phyloP scores from a whole-genome alignment of 768 basidiomycete species.

The Suillus brevipes region DNA sequence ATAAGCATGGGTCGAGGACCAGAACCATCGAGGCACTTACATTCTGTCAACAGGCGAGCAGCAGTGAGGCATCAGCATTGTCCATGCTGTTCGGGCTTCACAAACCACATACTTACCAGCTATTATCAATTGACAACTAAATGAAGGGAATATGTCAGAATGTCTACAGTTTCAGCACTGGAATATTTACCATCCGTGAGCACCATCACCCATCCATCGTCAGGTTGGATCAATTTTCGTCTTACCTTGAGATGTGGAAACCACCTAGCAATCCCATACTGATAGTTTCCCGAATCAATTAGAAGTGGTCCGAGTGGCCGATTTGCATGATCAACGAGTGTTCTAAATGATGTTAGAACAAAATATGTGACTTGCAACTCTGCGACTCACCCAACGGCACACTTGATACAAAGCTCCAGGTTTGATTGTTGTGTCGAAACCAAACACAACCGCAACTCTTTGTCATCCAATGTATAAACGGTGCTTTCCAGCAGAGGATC shows the following conservation, averaged over 20 bases:
- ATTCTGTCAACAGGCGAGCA: not conserved
- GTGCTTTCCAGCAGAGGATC: slow-evolving; percentile 20
- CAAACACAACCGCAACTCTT: slow-evolving; percentile 21
- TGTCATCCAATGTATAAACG: slow-evolving; percentile 18
- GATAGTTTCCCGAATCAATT: not conserved
- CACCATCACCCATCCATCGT: not conserved
- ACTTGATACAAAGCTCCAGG: slow-evolving; percentile 12
- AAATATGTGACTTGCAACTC: too few species aligned
- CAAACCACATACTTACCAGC: not conserved
- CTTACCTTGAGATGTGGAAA: not conserved
- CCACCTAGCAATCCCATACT: not conserved
- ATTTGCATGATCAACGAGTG: too few species aligned
- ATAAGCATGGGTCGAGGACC: too few species aligned
- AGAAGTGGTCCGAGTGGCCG: too few species aligned
- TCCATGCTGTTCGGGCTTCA: too few species aligned
- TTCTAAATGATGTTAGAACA: too few species aligned
- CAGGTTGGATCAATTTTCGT: not conserved
- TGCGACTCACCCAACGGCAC: not conserved
- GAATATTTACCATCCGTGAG: not conserved
- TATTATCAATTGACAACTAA: not conserved
- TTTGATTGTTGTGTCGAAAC: slow-evolving; percentile 29
- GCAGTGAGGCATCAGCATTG: not conserved
- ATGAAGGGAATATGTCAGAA: not conserved
- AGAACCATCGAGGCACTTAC: not conserved
- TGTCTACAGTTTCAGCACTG: not conserved